Evolutionary conservation across 257 asterid species (phyloP), one percentile per base, ranked within the genome.

Genomic region (Cruciata laevipes): DNA sequence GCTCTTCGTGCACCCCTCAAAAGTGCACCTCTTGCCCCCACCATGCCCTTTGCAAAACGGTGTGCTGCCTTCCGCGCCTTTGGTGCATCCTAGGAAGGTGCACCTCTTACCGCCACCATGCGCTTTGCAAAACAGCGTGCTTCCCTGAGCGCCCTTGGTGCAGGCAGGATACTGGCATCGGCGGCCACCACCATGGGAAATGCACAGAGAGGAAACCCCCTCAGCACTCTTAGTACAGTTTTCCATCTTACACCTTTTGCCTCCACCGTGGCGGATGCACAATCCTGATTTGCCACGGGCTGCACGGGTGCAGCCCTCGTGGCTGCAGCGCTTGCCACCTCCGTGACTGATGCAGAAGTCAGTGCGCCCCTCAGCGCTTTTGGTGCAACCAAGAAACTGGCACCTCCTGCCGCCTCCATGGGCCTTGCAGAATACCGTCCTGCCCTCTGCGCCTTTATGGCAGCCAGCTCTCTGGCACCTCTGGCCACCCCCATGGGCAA

Each of bases 31-130:
- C 78, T 84, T 84, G 30, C 94, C 94, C 5, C 88, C 88, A 44
- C 94, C 90, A 3, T 86, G 94, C 49, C 85, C 88, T 79, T 84
- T 86, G 55, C 90, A 82, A 52, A 75, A 84, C 0, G 76, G 69
- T 13, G 92, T 86, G 66, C 87, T 86, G 61, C 92, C 87, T 75
- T 86, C 92, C 4, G 92, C 92, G 10, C 92, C 89, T 76, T 80
- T 86, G 12, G 78, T 83, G 83, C 93, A 86, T 7, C 89, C 93
- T 65, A 74, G 47, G 63, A 63, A 77, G 2, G 81, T 74, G 80
- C 93, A 84, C 72, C 89, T 72, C 70, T 79, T 77, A 16, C 93
- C 93, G 11, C 93, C 93, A 1, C 93, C 93, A 7, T 86, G 93
- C n/a, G 83, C 87, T 68, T 83, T 82, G 67, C 93, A 86, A 44